Evolutionary conservation across 495 filamentous ascomycete genomes (phyloP).

Genomic region (Cercophora samala): DNA sequence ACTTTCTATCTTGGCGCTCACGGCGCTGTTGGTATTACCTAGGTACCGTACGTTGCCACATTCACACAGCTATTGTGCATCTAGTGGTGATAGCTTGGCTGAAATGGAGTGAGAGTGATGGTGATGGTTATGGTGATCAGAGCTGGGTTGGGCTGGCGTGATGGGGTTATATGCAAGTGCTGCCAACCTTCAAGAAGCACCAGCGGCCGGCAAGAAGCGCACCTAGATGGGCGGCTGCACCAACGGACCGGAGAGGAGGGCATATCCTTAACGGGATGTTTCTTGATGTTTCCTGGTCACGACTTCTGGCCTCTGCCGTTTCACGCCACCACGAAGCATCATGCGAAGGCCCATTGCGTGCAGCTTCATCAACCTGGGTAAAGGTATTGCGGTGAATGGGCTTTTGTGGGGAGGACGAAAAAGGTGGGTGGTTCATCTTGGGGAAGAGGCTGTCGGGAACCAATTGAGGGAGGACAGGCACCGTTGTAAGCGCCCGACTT

Average conservation of each 20-base stretch:
- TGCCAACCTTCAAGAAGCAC: neutral
- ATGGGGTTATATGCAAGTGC: constrained; percentile 6
- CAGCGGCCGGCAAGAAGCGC: neutral
- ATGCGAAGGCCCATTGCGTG: neutral
- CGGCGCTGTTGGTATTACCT: neutral
- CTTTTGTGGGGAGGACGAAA: constrained; percentile 5
- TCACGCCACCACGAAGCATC: neutral
- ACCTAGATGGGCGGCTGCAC: constrained; percentile 17
- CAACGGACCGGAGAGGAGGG: constrained; percentile 9
- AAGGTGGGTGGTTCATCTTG: constrained; percentile 21
- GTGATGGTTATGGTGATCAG: neutral
- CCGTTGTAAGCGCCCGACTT: constrained; percentile 35
- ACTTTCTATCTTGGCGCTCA: neutral
- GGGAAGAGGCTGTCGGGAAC: constrained; percentile 14
- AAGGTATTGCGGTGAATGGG: neutral
- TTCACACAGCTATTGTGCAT: neutral
- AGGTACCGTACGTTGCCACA: neutral
- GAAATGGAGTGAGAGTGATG: neutral
- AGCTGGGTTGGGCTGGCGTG: neutral
- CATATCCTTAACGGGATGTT: neutral
- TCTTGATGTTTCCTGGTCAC: neutral
- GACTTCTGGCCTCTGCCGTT: neutral
- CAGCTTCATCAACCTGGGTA: neutral
- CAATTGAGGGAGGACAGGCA: constrained; percentile 29
- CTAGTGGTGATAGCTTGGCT: neutral